phyloP scores from a whole-genome alignment of 2,329 filamentous ascomycete species.

The Elsinoe arachidis region DNA sequence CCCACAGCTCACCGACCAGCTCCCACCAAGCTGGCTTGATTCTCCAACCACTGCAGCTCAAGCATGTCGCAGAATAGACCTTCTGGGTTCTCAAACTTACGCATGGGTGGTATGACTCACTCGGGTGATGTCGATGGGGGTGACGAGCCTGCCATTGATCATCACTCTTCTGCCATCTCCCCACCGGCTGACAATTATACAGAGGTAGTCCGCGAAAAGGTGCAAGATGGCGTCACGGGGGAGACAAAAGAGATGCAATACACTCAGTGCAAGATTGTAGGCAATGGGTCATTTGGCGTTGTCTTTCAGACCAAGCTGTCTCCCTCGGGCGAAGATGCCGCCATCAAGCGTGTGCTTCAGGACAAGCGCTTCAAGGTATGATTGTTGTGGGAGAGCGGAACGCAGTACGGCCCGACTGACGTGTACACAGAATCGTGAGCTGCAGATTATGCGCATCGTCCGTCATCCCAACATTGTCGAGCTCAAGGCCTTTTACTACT shows the following conservation, averaged over 20 bases:
- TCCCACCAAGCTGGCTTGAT: conserved; percentile 12
- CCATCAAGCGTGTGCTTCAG: conserved; percentile 97
- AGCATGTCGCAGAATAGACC: conserved; percentile 86
- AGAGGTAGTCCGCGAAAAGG: conserved; percentile 98
- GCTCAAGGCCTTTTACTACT: conserved; percentile 98
- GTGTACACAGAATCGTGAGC: conserved; percentile 73
- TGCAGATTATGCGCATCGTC: conserved; percentile 99
- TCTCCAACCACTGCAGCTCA: conserved; percentile 14
- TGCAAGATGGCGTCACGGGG: conserved; percentile 94
- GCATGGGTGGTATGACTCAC: conserved; percentile 74
- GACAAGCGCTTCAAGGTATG: conserved; percentile 98
- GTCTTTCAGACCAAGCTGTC: conserved; percentile 99
- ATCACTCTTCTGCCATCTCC: conserved; percentile 10
- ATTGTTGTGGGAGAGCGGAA: not conserved
- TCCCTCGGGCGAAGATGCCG: conserved; percentile 94
- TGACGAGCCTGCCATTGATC: not conserved
- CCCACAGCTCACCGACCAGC: not conserved
- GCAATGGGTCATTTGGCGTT: conserved; percentile 96
- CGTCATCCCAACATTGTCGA: conserved; percentile 98
- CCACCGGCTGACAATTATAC: conserved; percentile 27
- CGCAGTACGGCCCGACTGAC: conserved; percentile 22
- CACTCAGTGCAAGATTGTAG: conserved; percentile 98
- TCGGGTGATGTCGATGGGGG: conserved; percentile 5
- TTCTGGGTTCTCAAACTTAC: conserved; percentile 76
- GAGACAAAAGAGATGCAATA: conserved; percentile 96